Percentiles rank a stretch among this genome's conserved stretches.
Conservation (phyloP, 352 stramenopile genomes). For the Pythium grandisporangium region DNA sequence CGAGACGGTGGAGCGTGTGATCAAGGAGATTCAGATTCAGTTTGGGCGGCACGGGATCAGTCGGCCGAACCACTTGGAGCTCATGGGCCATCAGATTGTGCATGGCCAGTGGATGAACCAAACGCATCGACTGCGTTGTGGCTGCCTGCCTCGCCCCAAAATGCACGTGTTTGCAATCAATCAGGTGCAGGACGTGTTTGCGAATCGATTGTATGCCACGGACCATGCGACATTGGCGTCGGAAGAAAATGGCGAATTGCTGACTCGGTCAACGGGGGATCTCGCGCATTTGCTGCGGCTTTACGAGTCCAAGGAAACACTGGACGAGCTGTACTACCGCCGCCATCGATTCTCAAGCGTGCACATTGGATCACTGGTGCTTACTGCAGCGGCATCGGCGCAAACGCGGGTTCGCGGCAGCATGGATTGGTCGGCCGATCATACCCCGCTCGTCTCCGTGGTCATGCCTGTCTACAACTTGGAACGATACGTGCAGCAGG, state of each 20-base stretch:
- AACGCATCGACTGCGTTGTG: conserved; percentile 22
- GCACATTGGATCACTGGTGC: conserved; percentile 69
- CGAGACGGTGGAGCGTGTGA: conserved; percentile 18
- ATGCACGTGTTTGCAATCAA: conserved; percentile 83
- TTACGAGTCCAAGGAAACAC: conserved; percentile 20
- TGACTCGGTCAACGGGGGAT: conserved; percentile 8
- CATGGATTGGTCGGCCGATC: conserved; percentile 15
- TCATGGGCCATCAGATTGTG: conserved; percentile 43
- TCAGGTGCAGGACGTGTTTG: conserved; percentile 72
- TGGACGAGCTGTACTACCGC: conserved; percentile 55
- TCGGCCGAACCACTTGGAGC: conserved; percentile 57
- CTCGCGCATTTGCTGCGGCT: conserved; percentile 18
- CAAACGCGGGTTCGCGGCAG: conserved; percentile 7
- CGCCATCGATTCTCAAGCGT: conserved; percentile 48
- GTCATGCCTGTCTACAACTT: conserved; percentile 73
- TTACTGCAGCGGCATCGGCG: conserved; percentile 13
- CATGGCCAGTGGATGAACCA: conserved; percentile 14
- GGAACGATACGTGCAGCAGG: conserved; percentile 23
- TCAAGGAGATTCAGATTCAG: conserved; percentile 16
- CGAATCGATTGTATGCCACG: conserved; percentile 52
- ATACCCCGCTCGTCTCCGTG: conserved; percentile 36
- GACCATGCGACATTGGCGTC: conserved; percentile 2
- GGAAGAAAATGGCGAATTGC: conserved; percentile 4
- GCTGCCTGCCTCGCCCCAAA: conserved; percentile 32
- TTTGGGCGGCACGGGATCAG: conserved; percentile 23